phyloP scores from a whole-genome alignment of 2,329 filamentous ascomycete genomes.

The Cladosporium colombiae region DNA sequence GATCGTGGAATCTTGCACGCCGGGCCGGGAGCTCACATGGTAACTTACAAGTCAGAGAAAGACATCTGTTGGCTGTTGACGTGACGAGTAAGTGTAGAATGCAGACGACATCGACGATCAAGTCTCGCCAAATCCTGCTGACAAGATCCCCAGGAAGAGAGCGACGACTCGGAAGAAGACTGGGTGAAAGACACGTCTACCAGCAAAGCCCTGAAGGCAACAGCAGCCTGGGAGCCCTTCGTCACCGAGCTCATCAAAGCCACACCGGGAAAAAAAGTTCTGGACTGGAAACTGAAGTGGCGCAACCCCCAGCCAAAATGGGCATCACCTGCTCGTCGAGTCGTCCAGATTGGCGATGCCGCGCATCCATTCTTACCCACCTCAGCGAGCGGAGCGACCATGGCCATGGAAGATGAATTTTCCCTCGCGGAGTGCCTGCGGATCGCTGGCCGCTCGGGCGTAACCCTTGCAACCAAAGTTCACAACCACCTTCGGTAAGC shows the following conservation, averaged over 20 bases:
- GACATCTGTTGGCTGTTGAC: background rate
- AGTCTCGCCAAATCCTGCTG: background rate
- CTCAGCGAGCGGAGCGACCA: slow-evolving; percentile 62
- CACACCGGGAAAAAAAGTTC: slow-evolving; percentile 10
- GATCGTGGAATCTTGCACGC: background rate
- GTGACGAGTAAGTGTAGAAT: background rate
- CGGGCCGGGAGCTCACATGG: background rate
- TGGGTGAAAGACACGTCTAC: background rate
- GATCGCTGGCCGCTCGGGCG: slow-evolving; percentile 36
- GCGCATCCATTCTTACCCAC: slow-evolving; percentile 68
- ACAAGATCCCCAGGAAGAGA: background rate
- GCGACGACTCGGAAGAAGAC: background rate
- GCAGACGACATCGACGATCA: background rate
- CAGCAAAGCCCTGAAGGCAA: background rate
- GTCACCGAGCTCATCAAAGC: background rate
- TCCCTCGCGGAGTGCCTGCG: slow-evolving; percentile 53
- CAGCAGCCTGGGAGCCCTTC: background rate
- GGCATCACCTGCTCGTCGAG: slow-evolving; percentile 49
- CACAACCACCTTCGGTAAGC: background rate
- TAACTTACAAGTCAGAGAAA: background rate
- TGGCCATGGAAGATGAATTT: slow-evolving; percentile 68
- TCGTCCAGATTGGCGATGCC: slow-evolving; percentile 65
- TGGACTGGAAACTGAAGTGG: slow-evolving; percentile 61
- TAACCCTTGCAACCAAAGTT: background rate
- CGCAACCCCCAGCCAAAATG: slow-evolving; percentile 61